phyloP scores from a whole-genome alignment of 441 rosid genomes.

The Jatropha multifida region DNA sequence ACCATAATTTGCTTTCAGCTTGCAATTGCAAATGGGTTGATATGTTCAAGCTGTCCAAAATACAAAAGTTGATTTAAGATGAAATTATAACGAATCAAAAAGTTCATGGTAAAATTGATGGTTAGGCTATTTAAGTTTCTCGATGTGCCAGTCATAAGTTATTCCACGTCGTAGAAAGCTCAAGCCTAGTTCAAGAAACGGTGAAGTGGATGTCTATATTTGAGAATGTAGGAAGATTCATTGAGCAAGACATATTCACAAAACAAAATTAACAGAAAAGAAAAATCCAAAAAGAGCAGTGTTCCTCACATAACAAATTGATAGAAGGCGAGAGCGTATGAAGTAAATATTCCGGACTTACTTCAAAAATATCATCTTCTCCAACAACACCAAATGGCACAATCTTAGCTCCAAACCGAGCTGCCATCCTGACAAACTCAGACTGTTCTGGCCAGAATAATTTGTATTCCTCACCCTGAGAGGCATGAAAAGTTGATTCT shows the following conservation, averaged over 20 bases:
- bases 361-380: conserved; percentile 75
- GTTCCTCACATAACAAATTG: not conserved
- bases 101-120: not conserved
- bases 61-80: too few species aligned
- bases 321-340: not conserved
- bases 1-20: too few species aligned
- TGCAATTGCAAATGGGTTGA: too few species aligned
- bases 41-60: too few species aligned
- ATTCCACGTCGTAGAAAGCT: not conserved
- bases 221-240: not conserved
- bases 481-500: conserved; percentile 1
- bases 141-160: not conserved
- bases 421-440: conserved; percentile 87
- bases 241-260: not conserved
- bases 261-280: not conserved
- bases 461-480: conserved; percentile 88
- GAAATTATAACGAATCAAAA: too few species aligned
- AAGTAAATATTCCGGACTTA: conserved; percentile 22
- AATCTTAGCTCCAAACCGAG: conserved; percentile 81
- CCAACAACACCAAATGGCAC: conserved; percentile 84
- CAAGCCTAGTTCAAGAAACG: not conserved
- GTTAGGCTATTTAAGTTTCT: not conserved
- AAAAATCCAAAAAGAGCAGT: not conserved
- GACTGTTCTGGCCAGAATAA: conserved; percentile 81
- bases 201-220: not conserved